Conservation (phyloP, 2,329 filamentous ascomycete genomes). For the Helotiales sp. region DNA sequence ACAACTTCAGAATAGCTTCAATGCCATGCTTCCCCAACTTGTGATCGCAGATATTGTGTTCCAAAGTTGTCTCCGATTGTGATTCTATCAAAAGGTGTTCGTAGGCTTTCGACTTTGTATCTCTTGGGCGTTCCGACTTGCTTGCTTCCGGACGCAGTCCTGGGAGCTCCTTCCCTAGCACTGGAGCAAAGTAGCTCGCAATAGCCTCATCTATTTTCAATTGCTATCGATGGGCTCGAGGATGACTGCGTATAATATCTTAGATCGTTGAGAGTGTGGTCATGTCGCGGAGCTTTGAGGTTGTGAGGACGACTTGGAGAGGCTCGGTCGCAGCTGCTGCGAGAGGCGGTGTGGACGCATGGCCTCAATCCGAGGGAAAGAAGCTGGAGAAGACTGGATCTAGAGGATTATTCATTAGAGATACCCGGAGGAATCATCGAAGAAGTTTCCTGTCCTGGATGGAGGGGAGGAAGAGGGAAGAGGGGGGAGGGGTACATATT, state of each 20-base stretch:
- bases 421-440: background rate
- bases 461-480: background rate
- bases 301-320: background rate
- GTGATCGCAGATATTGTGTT: no score
- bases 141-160: background rate
- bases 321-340: background rate
- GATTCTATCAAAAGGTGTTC: background rate
- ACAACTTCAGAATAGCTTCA: no score
- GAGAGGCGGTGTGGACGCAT: background rate
- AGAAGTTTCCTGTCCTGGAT: background rate
- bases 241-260: background rate
- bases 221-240: background rate
- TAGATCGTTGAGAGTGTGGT: background rate
- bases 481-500: background rate
- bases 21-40: no score
- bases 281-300: background rate
- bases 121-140: background rate
- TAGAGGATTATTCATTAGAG: background rate
- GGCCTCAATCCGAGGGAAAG: background rate
- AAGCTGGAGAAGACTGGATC: background rate
- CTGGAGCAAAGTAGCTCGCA: background rate
- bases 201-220: background rate
- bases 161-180: background rate
- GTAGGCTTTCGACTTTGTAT: background rate
- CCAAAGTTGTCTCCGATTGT: no score